Base-by-base conservation (phyloP, 345 rosid genomes). In the Eucalyptus fibrosa region DNA sequence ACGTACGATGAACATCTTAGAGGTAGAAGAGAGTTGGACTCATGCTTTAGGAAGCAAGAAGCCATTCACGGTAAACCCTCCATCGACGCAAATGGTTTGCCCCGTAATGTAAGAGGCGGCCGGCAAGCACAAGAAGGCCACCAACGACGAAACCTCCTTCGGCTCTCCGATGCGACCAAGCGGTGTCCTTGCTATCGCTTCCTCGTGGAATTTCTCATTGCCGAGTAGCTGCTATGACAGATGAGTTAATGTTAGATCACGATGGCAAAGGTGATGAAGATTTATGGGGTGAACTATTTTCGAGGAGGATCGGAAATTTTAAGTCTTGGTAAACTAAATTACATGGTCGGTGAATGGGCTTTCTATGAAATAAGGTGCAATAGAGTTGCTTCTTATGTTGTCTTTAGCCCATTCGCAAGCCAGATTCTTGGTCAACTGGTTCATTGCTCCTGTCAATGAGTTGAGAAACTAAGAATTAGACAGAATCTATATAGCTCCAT, bases 371-470 rank as follows among this genome's bases (percentile, higher is more conserved):
- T 90, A 90, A 30, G 96, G 97, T 5, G 96, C 94, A n/a, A 95
- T 94, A 37, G 91, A 87, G 44, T 96, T 95, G 44, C 91, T 80
- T 91, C 97, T 92, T 90, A 95, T 95, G n/a, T 90, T 92, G 88
- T 95, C 97, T 24, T 88, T 94, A 18, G 95, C 97, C 96, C 98
- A 95, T 89, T 96, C 97, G 81, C 97, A 96, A n/a, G 97, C 95
- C 91, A 95, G 90, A 65, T 93, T 92, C 89, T 87, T 95, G 4
- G 96, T 82, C 40, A 95, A 90, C 88, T 93, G 96, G 65, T 92
- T 92, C 86, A 94, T 77, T 13, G 97, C 96, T 80, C 94, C 96
- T 94, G 89, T 40, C 81, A 69, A 69, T 65, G 37, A 65, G 77
- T 65, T 65, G 77, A 65, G 77, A 65, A n/a, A 15, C 2, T 65